Conservation (phyloP, 768 basidiomycete species). For the Tricholoma hemisulphureum region DNA sequence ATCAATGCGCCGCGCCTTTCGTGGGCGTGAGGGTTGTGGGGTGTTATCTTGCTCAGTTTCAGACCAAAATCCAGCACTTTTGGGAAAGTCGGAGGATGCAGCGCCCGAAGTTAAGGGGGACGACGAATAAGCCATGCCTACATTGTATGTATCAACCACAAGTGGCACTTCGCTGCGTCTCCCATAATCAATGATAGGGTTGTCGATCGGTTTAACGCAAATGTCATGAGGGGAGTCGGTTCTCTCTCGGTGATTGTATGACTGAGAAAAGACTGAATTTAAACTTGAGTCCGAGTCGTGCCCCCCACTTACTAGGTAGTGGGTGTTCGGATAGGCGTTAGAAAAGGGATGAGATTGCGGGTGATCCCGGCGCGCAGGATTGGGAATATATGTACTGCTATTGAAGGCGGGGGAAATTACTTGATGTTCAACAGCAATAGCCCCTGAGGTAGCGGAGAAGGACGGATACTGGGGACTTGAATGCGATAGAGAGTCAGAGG, state of each 20-base stretch:
- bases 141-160: conserved; percentile 5
- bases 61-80: conserved; percentile 2
- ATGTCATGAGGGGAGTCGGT: not conserved
- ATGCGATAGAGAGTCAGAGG: conserved; percentile 1
- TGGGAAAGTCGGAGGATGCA: conserved; percentile 1
- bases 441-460: conserved; percentile 2
- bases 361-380: conserved; percentile 3
- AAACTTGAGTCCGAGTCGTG: conserved; percentile 2
- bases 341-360: conserved; percentile 3
- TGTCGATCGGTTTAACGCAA: not conserved
- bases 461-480: not conserved
- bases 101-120: not conserved
- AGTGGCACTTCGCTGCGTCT: conserved; percentile 6
- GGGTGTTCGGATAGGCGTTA: conserved; percentile 7
- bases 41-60: not conserved
- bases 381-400: not conserved
- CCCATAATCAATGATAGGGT: not conserved
- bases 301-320: not conserved
- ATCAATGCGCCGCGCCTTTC: conserved; percentile 56
- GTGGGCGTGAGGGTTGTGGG: conserved; percentile 17
- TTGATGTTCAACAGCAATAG: not conserved
- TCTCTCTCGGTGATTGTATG: conserved; percentile 1
- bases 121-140: conserved; percentile 1
- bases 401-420: not conserved
- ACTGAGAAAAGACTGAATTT: conserved; percentile 1